These are phyloP conservation scores for Psilocybe cubensis DNA, from an alignment of 768 basidiomycete genomes.

Conservation along the genomic window DNA sequence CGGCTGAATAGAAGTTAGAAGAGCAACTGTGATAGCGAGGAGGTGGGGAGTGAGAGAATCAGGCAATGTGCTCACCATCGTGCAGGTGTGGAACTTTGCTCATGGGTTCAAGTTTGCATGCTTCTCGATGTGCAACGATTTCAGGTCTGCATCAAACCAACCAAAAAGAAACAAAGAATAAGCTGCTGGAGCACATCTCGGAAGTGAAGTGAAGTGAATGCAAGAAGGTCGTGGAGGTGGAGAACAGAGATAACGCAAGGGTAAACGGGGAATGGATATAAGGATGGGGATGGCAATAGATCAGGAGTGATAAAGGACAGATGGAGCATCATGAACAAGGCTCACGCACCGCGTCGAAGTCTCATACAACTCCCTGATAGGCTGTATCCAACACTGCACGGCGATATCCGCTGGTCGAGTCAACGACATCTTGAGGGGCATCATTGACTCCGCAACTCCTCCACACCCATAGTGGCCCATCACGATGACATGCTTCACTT, in stretches of 20 bases:
- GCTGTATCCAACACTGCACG: constrained; percentile 42
- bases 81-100: constrained; percentile 26
- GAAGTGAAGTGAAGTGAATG: not conserved
- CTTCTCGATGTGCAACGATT: constrained; percentile 35
- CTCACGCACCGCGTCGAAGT: constrained; percentile 19
- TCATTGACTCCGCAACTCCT: constrained; percentile 32
- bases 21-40: not conserved
- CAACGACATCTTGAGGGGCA: constrained; percentile 3
- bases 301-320: not conserved
- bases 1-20: constrained; percentile 25
- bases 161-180: no score
- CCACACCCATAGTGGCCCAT: constrained; percentile 36
- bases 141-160: constrained; percentile 22
- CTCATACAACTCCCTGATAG: constrained; percentile 40
- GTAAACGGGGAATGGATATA: no score
- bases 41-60: not conserved
- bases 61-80: constrained; percentile 28
- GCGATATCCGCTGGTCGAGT: constrained; percentile 29
- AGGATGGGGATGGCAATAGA: not conserved
- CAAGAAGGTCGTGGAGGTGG: not conserved
- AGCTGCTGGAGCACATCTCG: no score
- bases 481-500: constrained; percentile 34
- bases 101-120: constrained; percentile 9
- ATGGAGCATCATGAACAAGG: not conserved
- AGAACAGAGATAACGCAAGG: no score